Evolutionary conservation across 2,329 filamentous ascomycete genomes (phyloP), one percentile per base, ranked within the genome.

Genomic region (Xylaria arbuscula): DNA sequence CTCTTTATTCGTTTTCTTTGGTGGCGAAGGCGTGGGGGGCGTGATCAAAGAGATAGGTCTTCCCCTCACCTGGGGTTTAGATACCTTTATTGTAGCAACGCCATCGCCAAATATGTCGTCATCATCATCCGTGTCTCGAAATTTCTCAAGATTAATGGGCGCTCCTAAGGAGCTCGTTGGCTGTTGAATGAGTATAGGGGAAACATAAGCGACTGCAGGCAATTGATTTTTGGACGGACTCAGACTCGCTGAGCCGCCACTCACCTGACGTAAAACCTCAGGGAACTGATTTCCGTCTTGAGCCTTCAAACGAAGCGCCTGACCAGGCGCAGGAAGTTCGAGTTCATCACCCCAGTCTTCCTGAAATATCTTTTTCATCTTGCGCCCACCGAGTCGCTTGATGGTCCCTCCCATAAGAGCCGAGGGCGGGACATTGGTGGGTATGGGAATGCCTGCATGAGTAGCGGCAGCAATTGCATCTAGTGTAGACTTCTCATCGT

Each of bases 361-460:
- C 71, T 92, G 89, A 67, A 93, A 88, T 48, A 90, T 89, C 76
- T 88, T 91, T 76, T 89, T 90, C 22, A 92, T 85, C 75, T 91
- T 93, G 73, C 89, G 87, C 67, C 89, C 89, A 58, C 94, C 94
- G 40, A 98, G 85, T 73, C 94, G 87, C 82, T 97, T 97, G 77
- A 98, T 98, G 10, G 94, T 95, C 61, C 96, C 96, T 62, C 95
- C 95, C 78, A 96, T 88, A 50, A 99, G 84, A 36, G 96, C 96
- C 22, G 95, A 97, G 36, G 92, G 89, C 1, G 95, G 94, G 38
- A 98, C 89, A 77, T 94, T 94, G 60, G 88, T 85, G 34, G 96
- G 96, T 64, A 98, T 89, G 7, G 96, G 95, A 72, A 99, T 97
- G 73, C 96, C 96, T 32, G 94, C 94, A 78, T 90, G 90, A 76